Base-by-base conservation (phyloP, 805 yeast genomes). In the Candida khao-thaluensis region DNA sequence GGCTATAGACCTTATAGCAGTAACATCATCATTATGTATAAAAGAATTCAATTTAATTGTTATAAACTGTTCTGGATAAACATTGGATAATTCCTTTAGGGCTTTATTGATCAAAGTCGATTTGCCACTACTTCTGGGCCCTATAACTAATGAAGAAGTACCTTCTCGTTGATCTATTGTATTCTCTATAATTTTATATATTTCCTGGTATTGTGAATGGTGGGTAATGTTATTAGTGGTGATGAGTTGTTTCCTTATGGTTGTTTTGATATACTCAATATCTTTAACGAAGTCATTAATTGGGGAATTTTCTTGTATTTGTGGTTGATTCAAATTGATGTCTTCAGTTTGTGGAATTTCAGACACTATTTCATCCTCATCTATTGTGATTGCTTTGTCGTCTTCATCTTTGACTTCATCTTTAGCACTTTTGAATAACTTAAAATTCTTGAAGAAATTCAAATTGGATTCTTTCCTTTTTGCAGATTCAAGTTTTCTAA, bases 1-100 rank as follows among this genome's bases (percentile, higher is more conserved):
- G 0, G 96, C 95, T 41, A 93, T 84, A 48, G 87, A 90, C 37
- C 90, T 73, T 10, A 93, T 75, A 0, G 98, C 98, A 35, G 75
- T 64, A 33, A 71, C 74, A 53, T 91, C 98, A 48, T 83, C 88
- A 4, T 72, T 55, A 54, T 87, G 96, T 3, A 81, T 71, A 10
- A 72, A 60, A 0, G 96, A 96, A 43, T 82, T 79, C 20, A 91
- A 63, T 16, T 72, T 58, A 8, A 93, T 76, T 0, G 76, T 67
- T 12, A 90, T 67, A 53, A 79, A 87, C 35, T 78, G 76, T 23
- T 77, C 68, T 2, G 45, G 37, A 50, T 71, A 74, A 22, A 62
- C 58, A 11, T 45, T 25, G 3, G 60, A 47, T 20, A 88, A 57
- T 10, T 67, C 62, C 0, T 54, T 43, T 12, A 93, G 40, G 1